A percentile compares a stretch with the other conserved stretches of the same genome.
phyloP scores from a whole-genome alignment of 371 early-diverging fungal genomes.

The Phascolomyces articulosus region DNA sequence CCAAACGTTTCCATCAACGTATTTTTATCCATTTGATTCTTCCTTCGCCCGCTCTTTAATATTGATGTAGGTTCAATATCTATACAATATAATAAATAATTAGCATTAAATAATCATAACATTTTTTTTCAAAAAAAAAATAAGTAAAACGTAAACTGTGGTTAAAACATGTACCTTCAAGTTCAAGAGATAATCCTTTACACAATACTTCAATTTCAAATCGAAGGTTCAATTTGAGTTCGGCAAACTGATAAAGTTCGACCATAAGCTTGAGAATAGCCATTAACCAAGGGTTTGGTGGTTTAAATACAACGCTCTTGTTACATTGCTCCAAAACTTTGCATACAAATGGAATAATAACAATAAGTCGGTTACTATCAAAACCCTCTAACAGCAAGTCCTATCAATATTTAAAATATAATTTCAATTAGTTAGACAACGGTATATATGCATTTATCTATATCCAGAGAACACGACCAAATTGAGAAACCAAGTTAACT shows the following conservation, averaged over 20 bases:
- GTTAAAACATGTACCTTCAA: slow-evolving; percentile 44
- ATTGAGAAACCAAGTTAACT: too few species aligned
- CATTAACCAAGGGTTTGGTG: slow-evolving; percentile 98
- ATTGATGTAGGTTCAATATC: slow-evolving; percentile 80
- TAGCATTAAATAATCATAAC: too few species aligned
- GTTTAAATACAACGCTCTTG: slow-evolving; percentile 85
- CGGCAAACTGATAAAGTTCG: slow-evolving; percentile 92
- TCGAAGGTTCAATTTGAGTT: slow-evolving; percentile 91
- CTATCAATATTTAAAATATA: too few species aligned
- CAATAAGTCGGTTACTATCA: slow-evolving; percentile 83
- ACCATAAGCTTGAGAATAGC: slow-evolving; percentile 88
- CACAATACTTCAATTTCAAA: slow-evolving; percentile 98
- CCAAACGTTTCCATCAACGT: slow-evolving; percentile 19
- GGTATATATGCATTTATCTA: too few species aligned
- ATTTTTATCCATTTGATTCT: slow-evolving; percentile 39
- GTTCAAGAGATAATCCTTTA: slow-evolving; percentile 84
- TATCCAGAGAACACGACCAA: too few species aligned
- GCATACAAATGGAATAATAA: slow-evolving; percentile 97
- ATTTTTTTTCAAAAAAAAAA: background rate
- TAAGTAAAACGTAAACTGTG: background rate
- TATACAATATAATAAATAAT: too few species aligned
- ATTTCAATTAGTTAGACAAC: too few species aligned
- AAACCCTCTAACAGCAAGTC: slow-evolving; percentile 92
- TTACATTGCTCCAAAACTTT: slow-evolving; percentile 92
- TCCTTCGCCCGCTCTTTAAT: slow-evolving; percentile 67